phyloP scores from a whole-genome alignment of 2,329 filamentous ascomycete species.

The Byssothecium circinans region DNA sequence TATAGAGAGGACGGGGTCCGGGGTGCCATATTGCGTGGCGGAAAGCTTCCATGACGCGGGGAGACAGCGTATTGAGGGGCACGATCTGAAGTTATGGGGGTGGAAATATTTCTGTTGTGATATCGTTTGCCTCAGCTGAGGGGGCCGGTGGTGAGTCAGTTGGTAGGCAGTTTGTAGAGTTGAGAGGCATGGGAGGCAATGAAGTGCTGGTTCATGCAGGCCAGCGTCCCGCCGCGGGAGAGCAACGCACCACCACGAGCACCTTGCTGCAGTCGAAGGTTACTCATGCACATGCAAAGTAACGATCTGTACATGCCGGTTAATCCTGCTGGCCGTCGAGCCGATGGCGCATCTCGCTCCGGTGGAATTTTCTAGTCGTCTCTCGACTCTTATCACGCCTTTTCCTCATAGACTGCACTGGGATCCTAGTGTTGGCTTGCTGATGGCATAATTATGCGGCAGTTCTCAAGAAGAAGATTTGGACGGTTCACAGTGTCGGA shows the following conservation, averaged over 20 bases:
- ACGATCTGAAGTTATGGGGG: background rate
- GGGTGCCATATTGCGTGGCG: constrained; percentile 15
- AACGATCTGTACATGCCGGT: constrained; percentile 26
- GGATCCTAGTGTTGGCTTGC: background rate
- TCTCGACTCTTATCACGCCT: constrained; percentile 19
- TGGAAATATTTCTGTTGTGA: background rate
- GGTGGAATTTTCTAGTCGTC: constrained; percentile 22
- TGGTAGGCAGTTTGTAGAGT: constrained; percentile 6
- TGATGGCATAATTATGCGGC: too few species aligned
- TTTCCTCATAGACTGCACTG: constrained; percentile 20
- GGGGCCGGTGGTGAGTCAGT: constrained; percentile 1
- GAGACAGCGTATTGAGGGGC: constrained; percentile 16
- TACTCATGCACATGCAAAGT: constrained; percentile 32
- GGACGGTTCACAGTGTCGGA: too few species aligned
- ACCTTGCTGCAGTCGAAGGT: constrained; percentile 23
- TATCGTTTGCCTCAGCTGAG: background rate
- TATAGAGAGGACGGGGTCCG: too few species aligned
- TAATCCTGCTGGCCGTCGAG: constrained; percentile 29
- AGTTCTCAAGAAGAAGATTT: too few species aligned
- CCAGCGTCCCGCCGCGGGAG: constrained; percentile 22
- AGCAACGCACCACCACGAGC: constrained; percentile 21
- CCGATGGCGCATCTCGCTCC: constrained; percentile 24
- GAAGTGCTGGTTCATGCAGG: constrained; percentile 21
- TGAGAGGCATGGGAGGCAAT: background rate
- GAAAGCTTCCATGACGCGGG: constrained; percentile 24